Evolutionary conservation across 2,329 filamentous ascomycete species (phyloP).

Genomic region (Nigrospora sphaerica): DNA sequence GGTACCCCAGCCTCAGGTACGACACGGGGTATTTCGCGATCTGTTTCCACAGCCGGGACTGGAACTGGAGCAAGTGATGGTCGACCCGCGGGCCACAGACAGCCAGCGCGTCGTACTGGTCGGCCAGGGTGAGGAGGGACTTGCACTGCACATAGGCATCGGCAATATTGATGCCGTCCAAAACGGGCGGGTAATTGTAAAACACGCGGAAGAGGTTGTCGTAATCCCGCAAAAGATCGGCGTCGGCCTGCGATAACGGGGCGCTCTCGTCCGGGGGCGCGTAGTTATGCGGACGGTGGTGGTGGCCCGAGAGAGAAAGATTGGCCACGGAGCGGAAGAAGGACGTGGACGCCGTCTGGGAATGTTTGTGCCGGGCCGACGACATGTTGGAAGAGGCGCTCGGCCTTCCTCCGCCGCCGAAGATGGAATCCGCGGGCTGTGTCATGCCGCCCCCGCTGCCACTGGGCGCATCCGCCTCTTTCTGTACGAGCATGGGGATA

Average conservation of each 20-base stretch:
- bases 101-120: slow-evolving; percentile 85
- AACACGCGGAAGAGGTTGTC: slow-evolving; percentile 94
- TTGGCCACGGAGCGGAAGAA: slow-evolving; percentile 90
- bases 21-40: slow-evolving; percentile 93
- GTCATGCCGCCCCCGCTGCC: slow-evolving; percentile 9
- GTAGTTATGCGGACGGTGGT: slow-evolving; percentile 8
- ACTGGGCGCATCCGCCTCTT: slow-evolving; percentile 38
- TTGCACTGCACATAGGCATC: slow-evolving; percentile 93
- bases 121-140: slow-evolving; percentile 77
- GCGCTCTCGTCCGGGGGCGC: slow-evolving; percentile 16
- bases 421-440: slow-evolving; percentile 39
- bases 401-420: slow-evolving; percentile 43
- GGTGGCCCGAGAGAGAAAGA: slow-evolving; percentile 49
- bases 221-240: slow-evolving; percentile 82
- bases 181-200: slow-evolving; percentile 80
- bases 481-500: slow-evolving; percentile 82
- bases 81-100: slow-evolving; percentile 87
- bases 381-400: slow-evolving; percentile 43
- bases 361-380: slow-evolving; percentile 50
- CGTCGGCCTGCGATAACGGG: slow-evolving; percentile 50
- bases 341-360: slow-evolving; percentile 38
- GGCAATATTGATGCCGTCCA: slow-evolving; percentile 84
- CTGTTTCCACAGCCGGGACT: slow-evolving; percentile 86
- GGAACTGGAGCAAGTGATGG: slow-evolving; percentile 89
- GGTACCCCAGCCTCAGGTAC: slow-evolving; percentile 83